Percentiles rank a stretch among this genome's conserved stretches.
phyloP scores from a whole-genome alignment of 768 basidiomycete species.

The Suillus luteus region DNA sequence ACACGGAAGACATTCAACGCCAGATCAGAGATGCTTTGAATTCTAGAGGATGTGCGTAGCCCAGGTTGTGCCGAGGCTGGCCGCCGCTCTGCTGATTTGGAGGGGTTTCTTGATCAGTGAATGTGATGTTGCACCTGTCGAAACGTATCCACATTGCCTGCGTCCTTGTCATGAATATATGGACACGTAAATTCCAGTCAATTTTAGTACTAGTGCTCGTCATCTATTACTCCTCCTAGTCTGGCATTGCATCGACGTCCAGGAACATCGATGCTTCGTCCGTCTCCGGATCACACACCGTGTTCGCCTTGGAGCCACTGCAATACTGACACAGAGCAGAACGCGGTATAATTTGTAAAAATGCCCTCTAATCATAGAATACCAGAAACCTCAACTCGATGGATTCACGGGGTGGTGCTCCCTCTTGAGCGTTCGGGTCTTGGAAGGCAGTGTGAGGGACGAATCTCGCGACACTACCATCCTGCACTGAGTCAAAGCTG shows the following conservation, averaged over 20 bases:
- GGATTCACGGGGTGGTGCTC: constrained; percentile 32
- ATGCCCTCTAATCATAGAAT: not conserved
- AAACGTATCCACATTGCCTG: not conserved
- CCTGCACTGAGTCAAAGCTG: constrained; percentile 38
- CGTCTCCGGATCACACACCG: too few species aligned
- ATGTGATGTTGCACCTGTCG: not conserved
- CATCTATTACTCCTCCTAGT: too few species aligned
- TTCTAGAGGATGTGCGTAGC: not conserved
- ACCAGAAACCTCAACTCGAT: constrained; percentile 34
- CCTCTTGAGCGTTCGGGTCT: constrained; percentile 36
- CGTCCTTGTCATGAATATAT: not conserved
- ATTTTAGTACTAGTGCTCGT: too few species aligned
- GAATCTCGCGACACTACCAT: constrained; percentile 35
- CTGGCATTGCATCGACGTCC: too few species aligned
- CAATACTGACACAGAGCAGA: not conserved
- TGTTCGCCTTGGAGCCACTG: too few species aligned
- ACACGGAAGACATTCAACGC: not conserved
- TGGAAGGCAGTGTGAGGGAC: constrained; percentile 37
- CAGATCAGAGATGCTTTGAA: not conserved
- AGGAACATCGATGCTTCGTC: too few species aligned
- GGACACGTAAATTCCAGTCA: not conserved
- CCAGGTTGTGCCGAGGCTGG: not conserved
- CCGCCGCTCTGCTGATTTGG: not conserved
- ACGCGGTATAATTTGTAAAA: not conserved
- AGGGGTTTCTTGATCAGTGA: not conserved